Evolutionary conservation across 176 grass and related monocot genomes (phyloP).

Genomic region (Triticum monococcum): DNA sequence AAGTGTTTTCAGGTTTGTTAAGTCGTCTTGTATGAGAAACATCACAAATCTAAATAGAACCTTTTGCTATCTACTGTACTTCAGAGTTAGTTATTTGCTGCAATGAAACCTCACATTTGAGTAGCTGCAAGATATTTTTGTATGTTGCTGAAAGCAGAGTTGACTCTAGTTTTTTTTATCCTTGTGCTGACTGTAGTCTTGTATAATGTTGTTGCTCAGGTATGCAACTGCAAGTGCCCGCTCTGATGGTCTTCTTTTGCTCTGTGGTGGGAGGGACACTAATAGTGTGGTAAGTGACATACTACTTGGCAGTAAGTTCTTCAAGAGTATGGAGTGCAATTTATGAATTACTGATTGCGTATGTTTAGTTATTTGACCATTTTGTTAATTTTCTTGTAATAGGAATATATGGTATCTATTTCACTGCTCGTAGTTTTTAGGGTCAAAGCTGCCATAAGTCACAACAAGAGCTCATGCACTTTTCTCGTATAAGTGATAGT

Average conservation of each 20-base stretch:
- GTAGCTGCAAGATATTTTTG: neutral
- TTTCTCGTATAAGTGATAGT: neutral
- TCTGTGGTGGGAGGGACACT: constrained; percentile 96
- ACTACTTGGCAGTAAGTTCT: constrained; percentile 1
- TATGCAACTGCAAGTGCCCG: constrained; percentile 97
- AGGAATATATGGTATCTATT: constrained; percentile 8
- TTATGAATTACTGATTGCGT: neutral
- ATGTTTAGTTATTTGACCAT: constrained; percentile 16
- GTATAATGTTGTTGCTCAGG: constrained; percentile 49
- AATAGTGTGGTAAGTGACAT: constrained; percentile 88
- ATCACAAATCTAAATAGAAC: neutral
- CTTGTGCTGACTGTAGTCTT: constrained; percentile 17
- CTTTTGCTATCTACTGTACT: neutral
- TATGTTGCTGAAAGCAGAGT: constrained; percentile 20
- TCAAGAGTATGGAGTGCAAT: neutral
- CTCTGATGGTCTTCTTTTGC: constrained; percentile 94
- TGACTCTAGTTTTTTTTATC: neutral
- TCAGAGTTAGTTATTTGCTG: constrained; percentile 1
- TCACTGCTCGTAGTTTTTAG: neutral
- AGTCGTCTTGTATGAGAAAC: constrained; percentile 7
- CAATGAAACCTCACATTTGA: neutral
- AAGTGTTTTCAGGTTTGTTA: neutral
- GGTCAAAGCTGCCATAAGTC: constrained; percentile 7
- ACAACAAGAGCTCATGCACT: neutral
- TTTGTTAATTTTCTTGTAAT: constrained; percentile 2